Evolutionary conservation across 495 filamentous ascomycete species (phyloP).

Genomic region (Thermochaetoides thermophila): DNA sequence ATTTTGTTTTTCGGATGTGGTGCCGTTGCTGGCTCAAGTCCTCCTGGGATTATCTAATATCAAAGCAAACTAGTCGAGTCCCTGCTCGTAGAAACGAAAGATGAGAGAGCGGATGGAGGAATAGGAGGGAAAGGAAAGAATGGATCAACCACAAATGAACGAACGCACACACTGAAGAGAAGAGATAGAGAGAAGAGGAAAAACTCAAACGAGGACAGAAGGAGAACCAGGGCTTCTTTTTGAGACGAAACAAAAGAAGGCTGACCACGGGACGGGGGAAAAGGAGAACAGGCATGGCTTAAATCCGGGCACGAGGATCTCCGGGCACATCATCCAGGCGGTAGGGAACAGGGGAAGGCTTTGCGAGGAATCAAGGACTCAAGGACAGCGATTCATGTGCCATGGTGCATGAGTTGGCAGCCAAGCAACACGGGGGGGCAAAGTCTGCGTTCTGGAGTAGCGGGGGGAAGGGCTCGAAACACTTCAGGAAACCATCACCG

Average conservation of each 20-base stretch:
- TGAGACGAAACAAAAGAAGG: constrained; percentile 11
- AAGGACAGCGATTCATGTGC: too few relatives aligned
- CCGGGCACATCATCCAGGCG: constrained; percentile 4
- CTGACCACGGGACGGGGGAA: constrained; percentile 2
- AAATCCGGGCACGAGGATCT: constrained; percentile 38
- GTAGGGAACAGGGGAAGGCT: too few relatives aligned
- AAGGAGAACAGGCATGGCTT: constrained; percentile 20
- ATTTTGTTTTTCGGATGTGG: constrained; percentile 1
- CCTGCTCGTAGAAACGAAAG: constrained; percentile 39
- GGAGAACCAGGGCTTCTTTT: constrained; percentile 19
- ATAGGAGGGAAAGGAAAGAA: constrained; percentile 24
- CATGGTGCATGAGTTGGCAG: too few relatives aligned
- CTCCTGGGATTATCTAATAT: too few relatives aligned
- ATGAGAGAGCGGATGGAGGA: too few relatives aligned
- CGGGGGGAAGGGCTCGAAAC: constrained; percentile 34
- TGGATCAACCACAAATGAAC: constrained; percentile 25
- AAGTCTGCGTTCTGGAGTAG: too few relatives aligned
- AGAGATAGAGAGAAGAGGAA: constrained; percentile 10
- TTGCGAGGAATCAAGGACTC: too few relatives aligned
- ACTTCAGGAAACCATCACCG: constrained; percentile 14
- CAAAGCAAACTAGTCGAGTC: too few relatives aligned
- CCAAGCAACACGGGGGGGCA: constrained; percentile 4
- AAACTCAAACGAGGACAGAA: constrained; percentile 7
- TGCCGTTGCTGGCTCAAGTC: constrained; percentile 1
- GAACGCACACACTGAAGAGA: constrained; percentile 13